phyloP scores from a whole-genome alignment of 169 alveolate genomes.

The Babesia bovis region DNA sequence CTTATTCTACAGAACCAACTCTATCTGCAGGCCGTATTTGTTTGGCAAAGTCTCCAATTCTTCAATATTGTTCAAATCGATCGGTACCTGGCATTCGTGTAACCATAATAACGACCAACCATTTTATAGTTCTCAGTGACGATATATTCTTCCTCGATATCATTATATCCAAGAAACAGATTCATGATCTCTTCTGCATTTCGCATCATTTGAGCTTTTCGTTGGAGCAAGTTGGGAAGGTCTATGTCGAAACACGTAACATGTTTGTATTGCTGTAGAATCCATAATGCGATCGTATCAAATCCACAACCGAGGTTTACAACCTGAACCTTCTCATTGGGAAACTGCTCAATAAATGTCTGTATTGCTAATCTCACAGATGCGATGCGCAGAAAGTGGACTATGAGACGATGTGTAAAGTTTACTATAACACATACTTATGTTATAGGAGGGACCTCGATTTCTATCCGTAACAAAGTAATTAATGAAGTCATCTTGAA shows the following conservation, averaged over 20 bases:
- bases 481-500: constrained; percentile 47
- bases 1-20: constrained; percentile 9
- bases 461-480: constrained; percentile 1
- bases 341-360: constrained; percentile 27
- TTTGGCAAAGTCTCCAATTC: constrained; percentile 12
- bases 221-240: constrained; percentile 21
- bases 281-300: constrained; percentile 49
- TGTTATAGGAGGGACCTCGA: constrained; percentile 18
- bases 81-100: constrained; percentile 5
- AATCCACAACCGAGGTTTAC: constrained; percentile 67
- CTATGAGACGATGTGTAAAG: background rate
- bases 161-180: constrained; percentile 16
- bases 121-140: constrained; percentile 35
- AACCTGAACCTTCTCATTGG: constrained; percentile 41
- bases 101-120: background rate
- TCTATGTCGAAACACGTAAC: constrained; percentile 56
- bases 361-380: constrained; percentile 6
- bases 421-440: constrained; percentile 9
- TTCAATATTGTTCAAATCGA: constrained; percentile 10
- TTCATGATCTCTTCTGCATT: constrained; percentile 5
- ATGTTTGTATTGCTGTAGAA: constrained; percentile 14
- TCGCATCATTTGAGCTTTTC: constrained; percentile 26
- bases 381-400: constrained; percentile 20
- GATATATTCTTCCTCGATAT: background rate
- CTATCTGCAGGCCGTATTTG: background rate